Evolutionary conservation across 2,329 filamentous ascomycete species (phyloP).

Genomic region (Colletotrichum sp.): DNA sequence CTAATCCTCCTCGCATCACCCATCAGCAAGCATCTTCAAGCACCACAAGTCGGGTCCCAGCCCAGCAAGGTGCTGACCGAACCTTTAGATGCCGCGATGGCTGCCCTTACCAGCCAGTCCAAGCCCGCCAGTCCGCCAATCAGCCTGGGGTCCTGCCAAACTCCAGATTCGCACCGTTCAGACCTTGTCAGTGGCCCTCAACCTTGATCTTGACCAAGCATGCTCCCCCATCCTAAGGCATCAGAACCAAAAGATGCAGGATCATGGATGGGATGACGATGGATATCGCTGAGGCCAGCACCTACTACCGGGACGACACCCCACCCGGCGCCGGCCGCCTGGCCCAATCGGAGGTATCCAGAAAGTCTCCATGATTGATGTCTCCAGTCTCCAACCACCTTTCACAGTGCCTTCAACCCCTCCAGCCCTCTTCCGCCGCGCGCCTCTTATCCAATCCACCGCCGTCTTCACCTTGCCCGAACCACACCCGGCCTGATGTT

Average conservation of each 20-base stretch:
- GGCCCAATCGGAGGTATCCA: conserved; percentile 15
- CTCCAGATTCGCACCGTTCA: neutral
- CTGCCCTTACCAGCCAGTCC: neutral
- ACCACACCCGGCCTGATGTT: neutral
- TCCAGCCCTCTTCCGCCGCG: neutral
- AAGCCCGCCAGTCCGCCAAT: neutral
- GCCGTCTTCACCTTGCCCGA: neutral
- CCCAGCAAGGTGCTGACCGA: conserved; percentile 18
- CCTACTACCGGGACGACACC: conserved; percentile 5
- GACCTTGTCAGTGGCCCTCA: neutral
- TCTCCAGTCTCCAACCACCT: conserved; percentile 17
- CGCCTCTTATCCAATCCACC: neutral
- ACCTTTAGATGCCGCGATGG: conserved; percentile 8
- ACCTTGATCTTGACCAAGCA: neutral
- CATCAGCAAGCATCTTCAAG: neutral
- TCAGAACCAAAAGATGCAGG: neutral
- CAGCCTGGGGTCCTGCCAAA: neutral
- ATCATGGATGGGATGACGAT: conserved; percentile 11
- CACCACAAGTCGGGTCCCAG: neutral
- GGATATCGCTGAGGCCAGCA: neutral
- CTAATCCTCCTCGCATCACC: neutral
- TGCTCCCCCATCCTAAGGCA: neutral
- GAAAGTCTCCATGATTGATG: neutral
- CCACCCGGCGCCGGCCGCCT: conserved; percentile 3
- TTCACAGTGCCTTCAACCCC: neutral